Base-by-base conservation (phyloP, 192 early-diverging fungal species). In the Coemansia sp. region DNA sequence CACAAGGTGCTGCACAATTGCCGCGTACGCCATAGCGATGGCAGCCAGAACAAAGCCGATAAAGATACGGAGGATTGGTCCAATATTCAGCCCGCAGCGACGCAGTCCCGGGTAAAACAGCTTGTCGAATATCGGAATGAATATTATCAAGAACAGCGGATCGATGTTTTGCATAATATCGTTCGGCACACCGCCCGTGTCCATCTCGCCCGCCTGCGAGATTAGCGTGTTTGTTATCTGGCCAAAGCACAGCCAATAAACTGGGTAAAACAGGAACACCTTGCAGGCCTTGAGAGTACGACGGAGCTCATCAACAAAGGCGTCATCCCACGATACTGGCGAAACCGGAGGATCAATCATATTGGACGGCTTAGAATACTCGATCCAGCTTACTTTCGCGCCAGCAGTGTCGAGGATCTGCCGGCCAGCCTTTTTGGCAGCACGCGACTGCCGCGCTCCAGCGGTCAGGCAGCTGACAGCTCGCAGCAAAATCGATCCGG, bases 151-250 rank as follows among this genome's bases (percentile, higher is more conserved):
- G 65, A 84, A 76, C 51, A 92, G 41, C n/a, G 90, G 87, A 62
- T 90, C 86, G 41, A 90, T 80, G 67, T 88, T 88, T 59, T 87
- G 84, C 70, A 93, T 85, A 51, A 88, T 84, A 64, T 92, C 90
- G 67, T 88, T 87, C 45, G 90, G 85, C 29, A 91, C 72, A 38
- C 77, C 75, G 24, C 83, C 76, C 32, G 75, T 64, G 27, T 65
- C 36, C 87, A 91, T 90, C 24, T 79, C 83, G 54, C 76, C 79
- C 43, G 86, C 85, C 64, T 87, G 87, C 22, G 86, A 84, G 37
- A 88, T 76, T 70, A 91, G 70, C 66, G 89, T 90, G 72, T 82
- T 86, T 27, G 71, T 74, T 64, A 90, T 89, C 66, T 91, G 87
- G 58, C 71, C 70, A 62, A 89, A 90, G 39, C 79, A 51, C 39